Evolutionary conservation across 805 yeast species (phyloP).

Genomic region (Monosporozyma siamensis): DNA sequence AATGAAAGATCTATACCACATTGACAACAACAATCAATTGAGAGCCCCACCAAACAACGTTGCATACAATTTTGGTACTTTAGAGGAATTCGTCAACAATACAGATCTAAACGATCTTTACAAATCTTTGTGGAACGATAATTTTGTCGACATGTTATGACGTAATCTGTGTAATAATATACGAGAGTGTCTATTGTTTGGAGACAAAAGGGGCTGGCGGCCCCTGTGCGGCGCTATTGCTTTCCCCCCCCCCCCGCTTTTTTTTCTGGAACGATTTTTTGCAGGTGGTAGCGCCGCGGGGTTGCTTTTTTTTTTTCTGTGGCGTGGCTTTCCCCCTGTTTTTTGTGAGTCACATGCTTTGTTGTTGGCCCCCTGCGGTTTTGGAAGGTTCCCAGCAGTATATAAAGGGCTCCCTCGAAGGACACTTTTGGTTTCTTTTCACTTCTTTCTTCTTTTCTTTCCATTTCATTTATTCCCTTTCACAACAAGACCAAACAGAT

Average conservation of each 20-base stretch:
- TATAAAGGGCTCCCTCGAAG: not conserved
- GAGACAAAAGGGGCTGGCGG: too few species aligned
- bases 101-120: constrained; percentile 23
- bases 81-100: constrained; percentile 23
- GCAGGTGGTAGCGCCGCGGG: not conserved
- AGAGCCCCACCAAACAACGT: too few species aligned
- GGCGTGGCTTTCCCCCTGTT: too few species aligned
- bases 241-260: not conserved
- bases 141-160: constrained; percentile 1
- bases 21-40: too few species aligned
- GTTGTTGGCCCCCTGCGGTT: too few species aligned
- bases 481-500: not conserved
- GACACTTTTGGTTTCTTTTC: not conserved
- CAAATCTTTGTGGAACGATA: constrained; percentile 24
- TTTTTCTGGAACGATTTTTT: too few species aligned
- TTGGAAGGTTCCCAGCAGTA: too few species aligned
- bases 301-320: not conserved
- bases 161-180: not conserved
- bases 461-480: not conserved
- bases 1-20: too few species aligned
- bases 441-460: not conserved
- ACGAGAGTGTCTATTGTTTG: not conserved
- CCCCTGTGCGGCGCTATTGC: not conserved
- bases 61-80: constrained; percentile 19
- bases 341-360: too few species aligned